phyloP scores from a whole-genome alignment of 202 grass and related monocot species.

The Sporobolus alterniflorus region DNA sequence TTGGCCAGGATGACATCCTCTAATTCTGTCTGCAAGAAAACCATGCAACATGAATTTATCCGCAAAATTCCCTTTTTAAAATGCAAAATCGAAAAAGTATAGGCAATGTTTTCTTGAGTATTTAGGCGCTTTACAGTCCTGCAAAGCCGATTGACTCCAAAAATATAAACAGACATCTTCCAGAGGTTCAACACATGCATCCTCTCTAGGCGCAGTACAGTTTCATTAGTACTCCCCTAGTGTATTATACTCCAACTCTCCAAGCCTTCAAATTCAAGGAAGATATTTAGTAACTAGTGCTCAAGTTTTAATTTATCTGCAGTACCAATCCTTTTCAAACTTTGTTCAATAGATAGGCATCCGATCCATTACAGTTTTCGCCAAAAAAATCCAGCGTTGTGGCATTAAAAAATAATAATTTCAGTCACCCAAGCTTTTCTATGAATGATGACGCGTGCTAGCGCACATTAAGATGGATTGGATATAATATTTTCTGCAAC shows the following conservation, averaged over 20 bases:
- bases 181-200: slow-evolving; percentile 38
- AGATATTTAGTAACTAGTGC: not conserved
- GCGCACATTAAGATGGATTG: not conserved
- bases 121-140: too few relatives aligned
- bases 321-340: not conserved
- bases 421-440: not conserved
- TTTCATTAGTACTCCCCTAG: not conserved
- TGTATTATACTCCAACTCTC: not conserved
- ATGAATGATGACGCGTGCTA: not conserved
- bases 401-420: not conserved
- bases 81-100: not conserved
- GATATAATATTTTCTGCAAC: not conserved
- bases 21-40: not conserved
- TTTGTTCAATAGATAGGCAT: not conserved
- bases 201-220: not conserved
- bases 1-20: too few relatives aligned
- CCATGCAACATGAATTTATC: not conserved
- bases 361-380: not conserved
- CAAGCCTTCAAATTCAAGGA: slow-evolving; percentile 1
- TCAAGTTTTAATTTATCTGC: not conserved
- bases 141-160: not conserved
- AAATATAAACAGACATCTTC: not conserved
- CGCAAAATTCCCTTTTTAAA: not conserved
- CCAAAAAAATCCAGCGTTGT: not conserved
- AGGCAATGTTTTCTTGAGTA: too few relatives aligned